Base-by-base conservation (phyloP, 805 yeast genomes). In the Metschnikowia matae region DNA sequence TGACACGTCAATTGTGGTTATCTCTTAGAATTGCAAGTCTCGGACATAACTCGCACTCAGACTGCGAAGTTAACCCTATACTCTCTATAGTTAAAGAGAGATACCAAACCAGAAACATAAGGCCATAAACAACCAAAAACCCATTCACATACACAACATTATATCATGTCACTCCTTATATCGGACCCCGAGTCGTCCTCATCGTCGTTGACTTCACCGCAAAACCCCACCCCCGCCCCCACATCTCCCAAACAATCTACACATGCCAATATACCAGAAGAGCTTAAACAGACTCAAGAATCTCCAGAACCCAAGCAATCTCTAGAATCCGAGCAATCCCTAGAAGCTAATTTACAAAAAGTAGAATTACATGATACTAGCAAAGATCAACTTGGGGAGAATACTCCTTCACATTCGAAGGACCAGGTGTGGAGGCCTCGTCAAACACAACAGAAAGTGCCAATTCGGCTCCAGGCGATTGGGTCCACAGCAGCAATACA, bases 391-490 rank as follows among this genome's bases (percentile, higher is more conserved):
- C 38, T 17, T 15, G 38, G 8, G 15, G 14, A 15, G 11, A 8
- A 26, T 8, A 26, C 11, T 26, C 29, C 29, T 26, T 26, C 29
- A 11, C 29, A 26, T 3, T 26, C 13, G 29, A 14, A 14, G 13
- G 26, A 32, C 37, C 13, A 34, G 8, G 40, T 23, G 17, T 23
- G 34, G 32, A 15, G 8, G 34, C 46, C 46, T 15, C 13, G 18
- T 43, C 23, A 15, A 17, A 35, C 37, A 3, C 35, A 21, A 6
- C 52, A 40, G 6, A 77, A 74, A 56, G 65, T 82, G 14, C 73
- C 79, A 1, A 66, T 83, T 7, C 63, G 87, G 34, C 80, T 84
- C 58, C 80, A 77, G 53, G 77, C 88, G 1, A 79, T 84, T 33
- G 88, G 88, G 0, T 76, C 85, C 0, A 72, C 82, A 0, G 77